Conservation (phyloP, 345 rosid species). For the Reutealis trisperma region DNA sequence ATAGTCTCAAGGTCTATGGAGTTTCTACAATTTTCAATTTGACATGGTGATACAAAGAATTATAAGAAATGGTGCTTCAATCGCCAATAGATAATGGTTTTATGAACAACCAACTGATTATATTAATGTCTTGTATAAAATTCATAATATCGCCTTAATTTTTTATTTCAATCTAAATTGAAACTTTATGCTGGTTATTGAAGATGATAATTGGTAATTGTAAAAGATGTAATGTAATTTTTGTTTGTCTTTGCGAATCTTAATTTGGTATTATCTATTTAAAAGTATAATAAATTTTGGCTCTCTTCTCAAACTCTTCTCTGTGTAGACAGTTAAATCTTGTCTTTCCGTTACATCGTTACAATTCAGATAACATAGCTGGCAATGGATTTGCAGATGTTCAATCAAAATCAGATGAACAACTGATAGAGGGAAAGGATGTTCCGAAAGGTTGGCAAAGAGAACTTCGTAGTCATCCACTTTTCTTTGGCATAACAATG, state of each 20-base stretch:
- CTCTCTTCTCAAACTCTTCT: background rate
- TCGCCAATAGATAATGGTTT: background rate
- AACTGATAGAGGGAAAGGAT: conserved; percentile 33
- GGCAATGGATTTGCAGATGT: conserved; percentile 51
- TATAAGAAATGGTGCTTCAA: background rate
- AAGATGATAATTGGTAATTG: background rate
- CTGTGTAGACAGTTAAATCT: background rate
- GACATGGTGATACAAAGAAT: background rate
- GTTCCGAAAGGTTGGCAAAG: conserved; percentile 41
- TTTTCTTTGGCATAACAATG: conserved; percentile 91
- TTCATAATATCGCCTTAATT: background rate
- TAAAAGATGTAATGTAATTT: background rate
- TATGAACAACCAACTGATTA: background rate
- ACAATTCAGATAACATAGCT: conserved; percentile 24
- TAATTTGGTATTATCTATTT: background rate
- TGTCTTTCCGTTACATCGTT: background rate
- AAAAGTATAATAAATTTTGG: background rate
- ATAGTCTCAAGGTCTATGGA: too few relatives aligned
- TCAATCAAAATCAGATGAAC: conserved; percentile 43
- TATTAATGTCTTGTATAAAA: background rate
- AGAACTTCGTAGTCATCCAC: conserved; percentile 80
- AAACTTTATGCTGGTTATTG: background rate
- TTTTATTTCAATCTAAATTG: background rate
- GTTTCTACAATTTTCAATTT: background rate
- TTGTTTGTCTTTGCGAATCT: background rate